A percentile compares a stretch with the other conserved stretches of the same genome.
These are phyloP conservation scores for Boletus eberwhitei DNA, from an alignment of 768 basidiomycete genomes.

Conservation along the genomic window DNA sequence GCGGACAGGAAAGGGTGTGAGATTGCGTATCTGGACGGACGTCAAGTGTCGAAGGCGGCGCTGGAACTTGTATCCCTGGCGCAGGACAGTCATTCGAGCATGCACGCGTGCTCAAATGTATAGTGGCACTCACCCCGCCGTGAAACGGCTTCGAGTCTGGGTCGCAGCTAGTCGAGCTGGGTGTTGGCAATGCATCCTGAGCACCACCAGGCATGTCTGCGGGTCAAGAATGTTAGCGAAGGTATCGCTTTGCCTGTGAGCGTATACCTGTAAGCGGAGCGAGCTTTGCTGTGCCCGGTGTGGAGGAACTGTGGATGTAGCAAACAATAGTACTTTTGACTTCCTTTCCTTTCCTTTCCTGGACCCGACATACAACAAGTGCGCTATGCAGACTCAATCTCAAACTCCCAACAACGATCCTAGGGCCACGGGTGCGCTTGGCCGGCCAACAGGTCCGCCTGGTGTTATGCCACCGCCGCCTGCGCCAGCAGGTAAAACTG, in stretches of 20 bases:
- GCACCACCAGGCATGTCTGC: conserved; percentile 22
- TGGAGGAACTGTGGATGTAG: neutral
- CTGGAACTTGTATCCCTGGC: conserved; percentile 35
- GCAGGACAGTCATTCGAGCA: neutral
- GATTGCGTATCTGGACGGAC: conserved; percentile 71
- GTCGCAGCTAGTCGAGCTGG: conserved; percentile 15
- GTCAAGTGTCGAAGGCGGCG: conserved; percentile 72
- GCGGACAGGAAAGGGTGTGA: conserved; percentile 81
- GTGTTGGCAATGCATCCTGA: conserved; percentile 15
- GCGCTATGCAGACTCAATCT: conserved; percentile 44
- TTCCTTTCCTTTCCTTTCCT: conserved; percentile 29
- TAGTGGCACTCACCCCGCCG: conserved; percentile 14
- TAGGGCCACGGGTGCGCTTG: conserved; percentile 7
- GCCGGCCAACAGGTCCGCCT: conserved; percentile 27
- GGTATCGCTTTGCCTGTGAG: neutral
- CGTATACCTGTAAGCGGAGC: neutral
- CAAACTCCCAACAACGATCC: conserved; percentile 24
- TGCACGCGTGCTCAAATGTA: neutral
- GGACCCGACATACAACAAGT: conserved; percentile 2
- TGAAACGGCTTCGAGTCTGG: conserved; percentile 7
- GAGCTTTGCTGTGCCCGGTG: neutral
- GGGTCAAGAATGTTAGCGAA: neutral
- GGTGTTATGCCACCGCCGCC: conserved; percentile 52
- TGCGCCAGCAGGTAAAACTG: conserved; percentile 37
- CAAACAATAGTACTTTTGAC: neutral